Evolutionary conservation across 495 filamentous ascomycete species (phyloP), one percentile per base, ranked within the genome.

Genomic region (Lophiotrema nucula): DNA sequence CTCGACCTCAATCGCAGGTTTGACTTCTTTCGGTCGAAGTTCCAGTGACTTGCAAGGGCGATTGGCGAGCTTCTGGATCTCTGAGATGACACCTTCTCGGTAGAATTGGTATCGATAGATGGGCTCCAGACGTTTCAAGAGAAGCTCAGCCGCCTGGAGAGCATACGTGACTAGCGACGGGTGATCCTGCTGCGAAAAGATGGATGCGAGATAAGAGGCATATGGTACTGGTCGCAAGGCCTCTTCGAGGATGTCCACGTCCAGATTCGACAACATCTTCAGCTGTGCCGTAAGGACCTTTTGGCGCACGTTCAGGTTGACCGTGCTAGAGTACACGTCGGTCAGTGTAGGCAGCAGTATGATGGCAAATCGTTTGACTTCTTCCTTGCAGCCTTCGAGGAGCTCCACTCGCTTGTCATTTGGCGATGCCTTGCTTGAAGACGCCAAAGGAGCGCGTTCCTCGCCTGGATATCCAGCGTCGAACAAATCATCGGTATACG

Each of bases 51-150:
- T 79, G 11, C 79, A 68, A 12, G 74, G 69, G 4, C 74, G 73
- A 54, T 79, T 74, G 0, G 90, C 82, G 23, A 97, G 74, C 69
- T 93, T 95, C 37, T 80, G 71, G 47, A 97, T 92, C 70, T 97
- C 95, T 0, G 88, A 79, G 63, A 99, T 92, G 18, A 99, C 93
- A 35, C 95, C 95, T 73, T 99, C 95, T 4, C 95, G 88, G 68
- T 99, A 93, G 65, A 99, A 95, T 62, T 97, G 95, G 66, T 96
- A 90, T 35, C 88, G 88, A 69, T 99, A 99, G 28, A 97, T 88
- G 24, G 83, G 74, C 44, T 89, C 88, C 11, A 97, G 72, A 15
- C 95, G 86, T 58, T 85, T 83, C 64, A 97, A 79, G 2, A 99
- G 76, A 1, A 97, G 73, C 69, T 97, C 91, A 1, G 91, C 86